Conservation (phyloP, 192 early-diverging fungal genomes). For the Coemansia sp. region DNA sequence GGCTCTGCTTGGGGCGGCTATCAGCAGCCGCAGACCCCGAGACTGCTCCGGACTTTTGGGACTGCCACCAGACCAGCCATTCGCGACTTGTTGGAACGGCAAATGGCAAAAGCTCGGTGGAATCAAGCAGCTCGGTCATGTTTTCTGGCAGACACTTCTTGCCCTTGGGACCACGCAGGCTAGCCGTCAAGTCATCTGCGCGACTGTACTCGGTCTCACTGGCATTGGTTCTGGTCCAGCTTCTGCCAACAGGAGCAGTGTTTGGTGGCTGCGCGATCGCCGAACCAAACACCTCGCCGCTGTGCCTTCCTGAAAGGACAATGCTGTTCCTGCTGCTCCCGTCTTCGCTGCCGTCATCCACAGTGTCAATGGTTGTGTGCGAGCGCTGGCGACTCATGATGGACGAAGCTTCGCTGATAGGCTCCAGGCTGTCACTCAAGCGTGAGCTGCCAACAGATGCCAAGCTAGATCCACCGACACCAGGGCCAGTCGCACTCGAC, state of each 20-base stretch:
- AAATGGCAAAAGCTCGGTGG: conserved; percentile 59
- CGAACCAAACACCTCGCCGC: conserved; percentile 22
- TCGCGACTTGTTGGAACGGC: conserved; percentile 61
- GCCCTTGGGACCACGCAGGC: conserved; percentile 54
- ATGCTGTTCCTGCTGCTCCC: conserved; percentile 6
- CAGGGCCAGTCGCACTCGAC: neutral
- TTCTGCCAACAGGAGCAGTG: conserved; percentile 30
- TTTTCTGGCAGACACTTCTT: conserved; percentile 49
- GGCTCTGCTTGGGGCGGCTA: conserved; percentile 18
- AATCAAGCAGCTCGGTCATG: conserved; percentile 59
- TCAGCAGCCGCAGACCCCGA: too few relatives aligned
- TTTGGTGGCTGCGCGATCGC: conserved; percentile 15
- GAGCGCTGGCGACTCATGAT: conserved; percentile 43
- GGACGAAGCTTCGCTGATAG: conserved; percentile 45
- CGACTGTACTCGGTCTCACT: conserved; percentile 12
- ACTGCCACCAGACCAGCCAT: conserved; percentile 52
- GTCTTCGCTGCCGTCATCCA: conserved; percentile 24
- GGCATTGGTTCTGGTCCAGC: conserved; percentile 16
- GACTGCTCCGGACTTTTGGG: neutral
- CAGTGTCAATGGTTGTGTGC: conserved; percentile 31
- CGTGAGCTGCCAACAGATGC: conserved; percentile 20
- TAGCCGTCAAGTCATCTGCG: conserved; percentile 17
- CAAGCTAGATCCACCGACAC: conserved; percentile 18
- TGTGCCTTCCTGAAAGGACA: conserved; percentile 12
- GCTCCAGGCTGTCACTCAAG: conserved; percentile 50